These are phyloP conservation scores for Aspergillus pseudoviridinutans DNA, from an alignment of 2,329 filamentous ascomycete genomes.

Conservation along the genomic window DNA sequence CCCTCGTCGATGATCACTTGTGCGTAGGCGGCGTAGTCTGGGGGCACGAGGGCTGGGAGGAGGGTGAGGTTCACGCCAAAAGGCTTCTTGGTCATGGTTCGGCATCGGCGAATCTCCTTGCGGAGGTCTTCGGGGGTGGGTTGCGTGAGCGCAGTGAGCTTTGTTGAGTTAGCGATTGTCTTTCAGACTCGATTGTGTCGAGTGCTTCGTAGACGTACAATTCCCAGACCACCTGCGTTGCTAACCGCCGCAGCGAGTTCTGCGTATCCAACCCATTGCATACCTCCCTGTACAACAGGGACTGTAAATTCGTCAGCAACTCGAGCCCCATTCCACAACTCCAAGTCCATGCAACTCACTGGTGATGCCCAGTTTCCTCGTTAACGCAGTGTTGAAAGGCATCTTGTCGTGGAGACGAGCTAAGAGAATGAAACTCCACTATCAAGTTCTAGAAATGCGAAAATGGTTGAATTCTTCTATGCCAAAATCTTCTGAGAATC, in stretches of 20 bases:
- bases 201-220: conserved; percentile 35
- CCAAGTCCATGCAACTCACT: conserved; percentile 24
- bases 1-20: conserved; percentile 92
- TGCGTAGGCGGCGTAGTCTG: conserved; percentile 88
- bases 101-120: conserved; percentile 86
- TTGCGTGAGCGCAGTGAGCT: conserved; percentile 70
- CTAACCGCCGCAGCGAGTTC: conserved; percentile 52
- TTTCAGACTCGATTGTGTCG: background rate
- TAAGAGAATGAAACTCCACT: background rate
- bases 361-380: conserved; percentile 54
- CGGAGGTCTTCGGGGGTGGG: conserved; percentile 86
- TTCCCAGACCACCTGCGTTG: conserved; percentile 51
- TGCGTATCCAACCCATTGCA: conserved; percentile 56
- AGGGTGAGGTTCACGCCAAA: conserved; percentile 96
- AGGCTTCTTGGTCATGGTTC: conserved; percentile 58
- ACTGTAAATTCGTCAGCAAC: conserved; percentile 28
- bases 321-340: background rate
- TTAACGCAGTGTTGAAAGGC: conserved; percentile 63
- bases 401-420: conserved; percentile 36
- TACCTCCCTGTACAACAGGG: conserved; percentile 49
- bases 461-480: background rate
- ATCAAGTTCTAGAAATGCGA: conserved; percentile 2
- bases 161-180: background rate
- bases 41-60: conserved; percentile 81
- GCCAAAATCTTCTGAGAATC: conserved; percentile 4